Conservation (phyloP, 2,329 filamentous ascomycete species). For the Colletotrichum chlorophyti region DNA sequence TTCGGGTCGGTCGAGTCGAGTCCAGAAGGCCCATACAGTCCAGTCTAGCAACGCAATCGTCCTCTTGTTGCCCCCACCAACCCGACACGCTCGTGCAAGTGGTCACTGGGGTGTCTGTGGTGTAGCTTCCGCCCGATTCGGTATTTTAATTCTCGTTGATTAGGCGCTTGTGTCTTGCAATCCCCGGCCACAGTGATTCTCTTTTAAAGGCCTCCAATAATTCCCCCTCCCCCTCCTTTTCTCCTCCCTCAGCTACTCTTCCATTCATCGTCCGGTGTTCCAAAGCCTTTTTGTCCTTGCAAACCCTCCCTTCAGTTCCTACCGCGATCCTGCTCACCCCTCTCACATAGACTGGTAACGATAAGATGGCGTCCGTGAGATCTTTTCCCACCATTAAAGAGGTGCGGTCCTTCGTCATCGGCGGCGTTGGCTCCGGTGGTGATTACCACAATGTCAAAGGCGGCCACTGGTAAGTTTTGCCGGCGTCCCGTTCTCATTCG, state of each 20-base stretch:
- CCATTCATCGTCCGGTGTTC: not conserved
- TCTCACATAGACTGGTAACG: conserved; percentile 12
- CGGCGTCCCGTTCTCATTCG: not conserved
- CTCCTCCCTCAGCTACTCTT: not conserved
- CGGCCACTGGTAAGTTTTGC: conserved; percentile 64
- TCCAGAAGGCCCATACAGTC: too few species aligned
- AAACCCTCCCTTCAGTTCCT: not conserved
- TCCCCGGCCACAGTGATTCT: not conserved
- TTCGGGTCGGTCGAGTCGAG: not conserved
- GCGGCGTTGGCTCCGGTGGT: conserved; percentile 66
- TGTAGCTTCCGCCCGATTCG: conserved; percentile 6
- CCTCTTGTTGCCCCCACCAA: conserved; percentile 2
- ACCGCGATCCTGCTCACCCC: conserved; percentile 12
- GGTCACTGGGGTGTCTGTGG: too few species aligned
- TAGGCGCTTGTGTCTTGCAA: conserved; percentile 16
- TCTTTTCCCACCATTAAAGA: conserved; percentile 79
- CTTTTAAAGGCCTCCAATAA: conserved; percentile 11
- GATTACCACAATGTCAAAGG: conserved; percentile 93
- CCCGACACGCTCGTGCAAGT: not conserved
- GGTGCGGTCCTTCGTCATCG: conserved; percentile 75
- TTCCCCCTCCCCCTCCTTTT: conserved; percentile 7
- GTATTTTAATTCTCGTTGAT: not conserved
- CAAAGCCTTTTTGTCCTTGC: not conserved
- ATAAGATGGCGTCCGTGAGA: conserved; percentile 55
- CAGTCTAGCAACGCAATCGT: too few species aligned